Base-by-base conservation (phyloP, 1,284 basidiomycete species). In the Heterobasidion occidentale region DNA sequence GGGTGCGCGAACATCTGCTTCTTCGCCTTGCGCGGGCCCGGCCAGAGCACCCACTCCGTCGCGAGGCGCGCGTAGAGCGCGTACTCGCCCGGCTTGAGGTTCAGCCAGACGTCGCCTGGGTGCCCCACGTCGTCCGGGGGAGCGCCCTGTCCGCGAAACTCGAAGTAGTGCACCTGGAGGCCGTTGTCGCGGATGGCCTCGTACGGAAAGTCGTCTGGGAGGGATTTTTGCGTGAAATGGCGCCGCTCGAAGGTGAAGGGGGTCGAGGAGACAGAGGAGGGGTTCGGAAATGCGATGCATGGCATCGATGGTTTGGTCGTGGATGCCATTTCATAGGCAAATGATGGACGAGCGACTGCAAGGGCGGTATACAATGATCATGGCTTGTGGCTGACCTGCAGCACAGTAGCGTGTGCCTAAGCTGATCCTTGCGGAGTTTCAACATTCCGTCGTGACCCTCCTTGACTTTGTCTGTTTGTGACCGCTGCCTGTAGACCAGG, bases 1-100 rank as follows among this genome's bases (percentile, higher is more conserved):
- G 61, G 61, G 35, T 62, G 61, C 38, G 61, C 60, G 55, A 62
- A 61, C 61, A 62, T 62, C 20, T 62, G 57, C 47, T 62, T 62
- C 55, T 62, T 62, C 19, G 61, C 61, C 38, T 62, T 62, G 52
- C 60, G 60, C 34, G 61, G 61, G 33, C 61, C 61, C 17, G 60
- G 60, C 61, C 61, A 62, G 46, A 58, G 52, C 46, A 49, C 56
- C 61, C 61, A 62, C 20, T 58, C 56, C 36, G 12, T 53, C 9
- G 46, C 46, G 53, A 55, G 51, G 44, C 55, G 58, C 36, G 60
- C 61, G 52, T 57, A 56, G 33, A 62, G 61, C 17, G 58, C 54
- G 19, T 59, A 56, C 12, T 59, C 56, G 14, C 60, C 60, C 6
- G 56, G 56, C 38, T 50, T 55, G 45, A 59, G 34, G 36, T 62